These are phyloP conservation scores for Helianthus tuberosus DNA, from an alignment of 129 eudicot genomes.

Conservation along the genomic window DNA sequence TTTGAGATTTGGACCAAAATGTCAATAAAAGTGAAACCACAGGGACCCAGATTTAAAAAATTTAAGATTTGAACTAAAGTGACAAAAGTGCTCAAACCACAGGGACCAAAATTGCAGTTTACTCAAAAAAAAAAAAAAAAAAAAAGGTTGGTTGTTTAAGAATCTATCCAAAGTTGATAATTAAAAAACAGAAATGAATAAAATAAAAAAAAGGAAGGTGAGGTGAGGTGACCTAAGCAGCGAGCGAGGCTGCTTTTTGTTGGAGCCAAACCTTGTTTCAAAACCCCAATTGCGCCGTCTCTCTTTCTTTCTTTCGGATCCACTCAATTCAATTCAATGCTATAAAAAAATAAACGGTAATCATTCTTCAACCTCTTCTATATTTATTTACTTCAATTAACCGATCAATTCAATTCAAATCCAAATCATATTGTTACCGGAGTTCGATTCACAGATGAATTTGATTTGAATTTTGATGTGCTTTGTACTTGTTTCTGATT, in stretches of 20 bases:
- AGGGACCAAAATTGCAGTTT: too few relatives aligned
- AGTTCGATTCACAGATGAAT: slow-evolving; percentile 1
- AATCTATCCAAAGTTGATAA: background rate
- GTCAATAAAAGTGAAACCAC: too few relatives aligned
- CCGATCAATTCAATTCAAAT: background rate
- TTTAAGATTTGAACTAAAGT: too few relatives aligned
- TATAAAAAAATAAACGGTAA: slow-evolving; percentile 6
- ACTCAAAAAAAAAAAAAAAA: too few relatives aligned
- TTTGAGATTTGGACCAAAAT: too few relatives aligned
- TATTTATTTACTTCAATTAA: background rate
- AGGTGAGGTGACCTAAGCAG: slow-evolving; percentile 3
- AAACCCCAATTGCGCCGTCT: slow-evolving; percentile 42
- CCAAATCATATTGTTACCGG: slow-evolving; percentile 1
- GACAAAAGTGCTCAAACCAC: too few relatives aligned
- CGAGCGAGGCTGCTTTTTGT: background rate
- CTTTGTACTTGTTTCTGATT: slow-evolving; percentile 9
- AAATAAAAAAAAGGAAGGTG: background rate
- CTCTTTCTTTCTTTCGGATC: slow-evolving; percentile 20
- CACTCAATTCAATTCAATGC: slow-evolving; percentile 17
- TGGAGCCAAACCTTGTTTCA: slow-evolving; percentile 38
- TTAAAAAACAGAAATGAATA: background rate
- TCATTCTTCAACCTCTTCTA: slow-evolving; percentile 4
- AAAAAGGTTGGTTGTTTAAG: too few relatives aligned
- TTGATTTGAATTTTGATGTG: background rate
- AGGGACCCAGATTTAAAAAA: too few relatives aligned